Percentiles rank a stretch among this genome's conserved stretches.
phyloP scores from a whole-genome alignment of 495 filamentous ascomycete genomes.

The Glutinoglossum americanum region DNA sequence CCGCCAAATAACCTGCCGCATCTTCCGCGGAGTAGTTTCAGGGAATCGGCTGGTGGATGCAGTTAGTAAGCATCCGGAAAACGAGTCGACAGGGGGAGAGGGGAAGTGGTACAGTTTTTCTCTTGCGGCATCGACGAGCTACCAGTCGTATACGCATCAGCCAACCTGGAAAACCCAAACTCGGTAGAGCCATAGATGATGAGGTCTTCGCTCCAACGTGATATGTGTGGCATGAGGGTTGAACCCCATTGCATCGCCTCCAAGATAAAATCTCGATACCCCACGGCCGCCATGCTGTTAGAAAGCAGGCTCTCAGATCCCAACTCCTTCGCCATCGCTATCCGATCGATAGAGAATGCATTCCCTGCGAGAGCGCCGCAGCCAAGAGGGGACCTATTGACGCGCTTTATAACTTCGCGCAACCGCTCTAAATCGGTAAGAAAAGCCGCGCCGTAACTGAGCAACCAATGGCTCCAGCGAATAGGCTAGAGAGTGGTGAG shows the following conservation, averaged over 20 bases:
- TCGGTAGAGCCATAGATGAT: conserved; percentile 72
- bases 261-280: conserved; percentile 73
- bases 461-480: conserved; percentile 71
- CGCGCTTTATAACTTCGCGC: conserved; percentile 46
- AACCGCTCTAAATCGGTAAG: conserved; percentile 59
- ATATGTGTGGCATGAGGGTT: conserved; percentile 71
- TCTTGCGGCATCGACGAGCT: conserved; percentile 86
- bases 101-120: no score
- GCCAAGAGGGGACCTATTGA: conserved; percentile 65
- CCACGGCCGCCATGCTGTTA: conserved; percentile 70
- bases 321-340: conserved; percentile 68
- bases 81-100: no score
- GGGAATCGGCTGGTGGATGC: no score
- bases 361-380: conserved; percentile 83
- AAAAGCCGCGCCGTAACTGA: conserved; percentile 61
- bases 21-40: conserved; percentile 82
- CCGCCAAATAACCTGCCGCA: conserved; percentile 65
- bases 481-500: no score
- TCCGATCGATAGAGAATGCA: conserved; percentile 75
- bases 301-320: conserved; percentile 64
- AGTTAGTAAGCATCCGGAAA: no score
- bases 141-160: conserved; percentile 73
- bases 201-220: conserved; percentile 71
- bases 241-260: conserved; percentile 82
- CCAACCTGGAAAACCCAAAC: conserved; percentile 63